Evolutionary conservation across 495 filamentous ascomycete genomes (phyloP), one percentile per base, ranked within the genome.

Genomic region (Barbatosphaeria neglecta): DNA sequence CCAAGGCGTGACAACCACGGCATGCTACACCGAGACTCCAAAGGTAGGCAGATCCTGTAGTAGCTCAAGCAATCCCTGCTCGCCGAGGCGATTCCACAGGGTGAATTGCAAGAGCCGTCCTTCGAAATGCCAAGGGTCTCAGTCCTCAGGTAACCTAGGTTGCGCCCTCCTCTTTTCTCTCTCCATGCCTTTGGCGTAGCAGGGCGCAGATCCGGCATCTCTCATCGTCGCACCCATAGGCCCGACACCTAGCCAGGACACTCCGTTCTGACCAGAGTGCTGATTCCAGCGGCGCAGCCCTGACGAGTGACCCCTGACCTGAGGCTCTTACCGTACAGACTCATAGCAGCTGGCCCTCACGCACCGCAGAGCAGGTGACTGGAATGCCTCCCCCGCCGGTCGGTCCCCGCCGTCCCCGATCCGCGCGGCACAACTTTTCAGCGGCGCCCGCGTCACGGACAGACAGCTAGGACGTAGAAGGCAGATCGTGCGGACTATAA

Each of bases 301-400:
- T 68, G 76, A 81, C 76, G 75, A 81, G 79, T 72, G 76, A 60
- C 75, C 67, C 70, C 77, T 55, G 59, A 45, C 65, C 68, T 67
- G 76, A 74, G 71, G 73, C 62, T 74, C 77, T 82, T 75, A 76
- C 68, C 78, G 62, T 67, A 66, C 62, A 48, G 78, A 73, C 80
- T 80, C 77, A 81, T 79, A 63, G 69, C 63, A 67, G 55, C 50
- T 50, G 58, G 59, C 65, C 47, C 58, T 67, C 55, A 54, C 67
- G 47, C 68, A 59, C 65, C 52, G 20, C n/a, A 16, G 45, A 20
- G 49, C 33, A 24, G 56, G 54, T 57, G 68, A 63, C 70, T 73
- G 68, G 68, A 70, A 45, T 58, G 61, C 61, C 60, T 60, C 49
- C 49, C 48, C 53, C 58, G 43, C 65, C 64, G 46, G 63, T 69